phyloP scores from a whole-genome alignment of 2,329 filamentous ascomycete genomes.

The Biscogniauxia sp. region DNA sequence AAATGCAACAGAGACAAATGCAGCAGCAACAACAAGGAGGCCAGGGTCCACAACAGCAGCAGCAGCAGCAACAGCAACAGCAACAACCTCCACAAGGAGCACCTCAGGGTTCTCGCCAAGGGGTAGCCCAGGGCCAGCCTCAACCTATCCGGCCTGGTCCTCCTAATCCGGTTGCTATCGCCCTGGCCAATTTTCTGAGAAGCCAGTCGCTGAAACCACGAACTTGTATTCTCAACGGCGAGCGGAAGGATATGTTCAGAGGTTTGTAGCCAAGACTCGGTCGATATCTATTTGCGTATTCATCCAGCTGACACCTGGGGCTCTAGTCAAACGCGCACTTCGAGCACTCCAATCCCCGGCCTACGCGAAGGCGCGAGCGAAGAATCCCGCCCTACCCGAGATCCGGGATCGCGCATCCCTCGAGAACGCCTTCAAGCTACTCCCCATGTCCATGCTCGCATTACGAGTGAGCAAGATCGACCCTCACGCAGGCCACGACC shows the following conservation, averaged over 20 bases:
- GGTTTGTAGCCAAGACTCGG: conserved; percentile 47
- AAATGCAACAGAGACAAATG: conserved; percentile 38
- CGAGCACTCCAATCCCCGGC: conserved; percentile 84
- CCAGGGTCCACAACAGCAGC: conserved; percentile 34
- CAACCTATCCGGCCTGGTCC: conserved; percentile 74
- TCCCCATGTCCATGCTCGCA: conserved; percentile 91
- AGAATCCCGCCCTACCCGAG: conserved; percentile 84
- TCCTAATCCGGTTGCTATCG: conserved; percentile 83
- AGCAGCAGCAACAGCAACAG: conserved; percentile 33
- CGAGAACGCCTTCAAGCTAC: conserved; percentile 90
- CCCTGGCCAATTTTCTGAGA: conserved; percentile 84
- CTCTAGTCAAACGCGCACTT: conserved; percentile 87
- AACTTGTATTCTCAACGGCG: conserved; percentile 91
- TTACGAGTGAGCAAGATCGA: conserved; percentile 84
- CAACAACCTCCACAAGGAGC: conserved; percentile 29
- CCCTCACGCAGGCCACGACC: conserved; percentile 71
- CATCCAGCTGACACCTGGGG: conserved; percentile 12
- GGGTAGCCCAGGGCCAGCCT: conserved; percentile 42
- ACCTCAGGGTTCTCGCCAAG: conserved; percentile 35
- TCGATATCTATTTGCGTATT: conserved; percentile 1
- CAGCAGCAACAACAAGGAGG: conserved; percentile 43
- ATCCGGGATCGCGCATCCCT: conserved; percentile 86
- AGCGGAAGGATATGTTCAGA: conserved; percentile 97
- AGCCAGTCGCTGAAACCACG: conserved; percentile 82
- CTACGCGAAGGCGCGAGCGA: conserved; percentile 84